Evolutionary conservation across 2,329 filamentous ascomycete genomes (phyloP), one percentile per base, ranked within the genome.

Genomic region (Leptographium wingfieldii): DNA sequence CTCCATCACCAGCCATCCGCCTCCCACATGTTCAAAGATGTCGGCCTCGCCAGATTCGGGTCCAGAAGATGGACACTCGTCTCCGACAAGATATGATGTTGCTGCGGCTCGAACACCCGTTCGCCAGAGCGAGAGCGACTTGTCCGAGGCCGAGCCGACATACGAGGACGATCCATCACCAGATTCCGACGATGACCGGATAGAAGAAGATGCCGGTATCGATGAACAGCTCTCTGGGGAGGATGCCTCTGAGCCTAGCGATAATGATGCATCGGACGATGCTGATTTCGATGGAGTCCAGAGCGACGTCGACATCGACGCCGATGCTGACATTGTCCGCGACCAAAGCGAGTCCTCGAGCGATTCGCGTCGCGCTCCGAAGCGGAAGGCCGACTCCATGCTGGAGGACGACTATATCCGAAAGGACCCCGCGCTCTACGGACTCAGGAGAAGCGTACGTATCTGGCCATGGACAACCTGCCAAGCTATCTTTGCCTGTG

Each of bases 401-500:
- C 84, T 86, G 57, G 88, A 94, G 67, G 87, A 94, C 61, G 86
- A 91, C 55, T 92, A 85, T 69, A 96, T 97, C 67, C 82, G 86
- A 68, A 88, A 90, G 69, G 95, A 99, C 68, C 94, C 94, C 53
- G 91, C 96, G 74, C 79, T 99, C 10, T 99, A 97, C 76, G 94
- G 94, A 55, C 79, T 99, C 66, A 85, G 94, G 67, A 84, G 94
- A 76, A 99, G 94, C 77, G 92, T 94, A 85, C 64, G 87, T 57
- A 64, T 56, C 35, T 57, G 31, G 49, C 56, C 64, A 57, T 60
- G 43, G 55, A 60, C 40, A 53, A 59, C 35, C 40, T 31, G 56
- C 58, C 56, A 60, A 56, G 60, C 27, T 14, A 14, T 40, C 16
- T 53, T 40, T 5, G 19, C n/a, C 1, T 38, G 59, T 66, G 66